Base-by-base conservation (phyloP, 1,284 basidiomycete genomes). In the Bondarzewia mesenterica region DNA sequence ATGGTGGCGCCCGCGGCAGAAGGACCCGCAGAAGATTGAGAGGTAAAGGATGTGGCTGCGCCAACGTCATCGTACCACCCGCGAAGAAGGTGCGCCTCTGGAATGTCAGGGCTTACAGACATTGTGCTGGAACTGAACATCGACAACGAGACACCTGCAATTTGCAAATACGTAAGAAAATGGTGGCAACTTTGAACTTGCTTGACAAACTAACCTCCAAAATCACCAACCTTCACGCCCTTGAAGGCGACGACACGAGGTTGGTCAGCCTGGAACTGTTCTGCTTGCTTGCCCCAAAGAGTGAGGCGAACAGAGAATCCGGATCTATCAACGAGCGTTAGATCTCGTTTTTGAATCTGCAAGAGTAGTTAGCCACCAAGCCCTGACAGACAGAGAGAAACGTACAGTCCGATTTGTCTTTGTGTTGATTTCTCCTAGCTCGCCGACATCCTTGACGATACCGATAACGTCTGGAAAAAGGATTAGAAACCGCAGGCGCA, bases 271-370 rank as follows among this genome's bases (percentile, higher is more conserved):
- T 65, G 65, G 63, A 86, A 99, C 42, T 78, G 78, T 62, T 98
- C 93, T 1, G 95, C 96, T 63, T 90, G 87, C 64, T 90, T 93
- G 25, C 95, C 96, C 95, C 96, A 99, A 5, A 99, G 72, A 2
- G 96, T 99, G 55, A 98, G 65, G 25, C 90, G 80, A 32, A 95
- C 85, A 27, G 83, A 82, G 63, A 75, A 92, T 26, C 78, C 78
- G 7, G 90, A 87, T 53, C 80, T 80, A 63, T 99, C 96, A 14
- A 94, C 93, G 15, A 99, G 70, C 1, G 80, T 85, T 42, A 97
- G 69, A 47, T 97, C 93, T 51, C 93, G 84, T 67, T 97, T 97
- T 40, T 78, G 73, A 53, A 92, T 77, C 85, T 93, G 52, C 4
- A 42, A 37, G 36, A 38, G 7, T 4, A 35, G n/a, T n/a, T n/a